Base-by-base conservation (phyloP, 2,329 filamentous ascomycete genomes). In the Paecilomyces dactylethromorphus region DNA sequence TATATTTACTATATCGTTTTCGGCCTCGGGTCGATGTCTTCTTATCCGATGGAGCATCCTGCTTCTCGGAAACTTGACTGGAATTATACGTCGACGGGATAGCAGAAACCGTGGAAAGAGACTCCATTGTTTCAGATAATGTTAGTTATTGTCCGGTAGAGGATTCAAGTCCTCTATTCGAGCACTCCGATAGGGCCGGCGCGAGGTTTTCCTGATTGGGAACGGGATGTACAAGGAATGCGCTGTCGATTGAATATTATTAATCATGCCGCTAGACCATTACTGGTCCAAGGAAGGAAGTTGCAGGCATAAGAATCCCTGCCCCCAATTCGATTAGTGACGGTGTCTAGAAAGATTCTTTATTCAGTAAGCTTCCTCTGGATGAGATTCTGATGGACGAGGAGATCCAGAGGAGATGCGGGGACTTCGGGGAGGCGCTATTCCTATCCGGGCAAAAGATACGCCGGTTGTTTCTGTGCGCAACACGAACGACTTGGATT, bases 11-110 rank as follows among this genome's bases (percentile, higher is more conserved):
- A 8, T 45, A 18, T 21, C 39, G 18, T 21, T 45, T 45, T 8
- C 39, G 39, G 3, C 39, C 66, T 57, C 62, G 63, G 56, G 67
- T 66, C 57, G 58, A 58, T 54, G 66, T 66, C 53, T 66, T 69
- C 21, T 26, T 53, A 21, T n/a, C 35, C 3, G 21, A 35, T 8
- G 35, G 58, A n/a, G 58, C 31, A 18, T 35, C 45, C 15, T 52
- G 18, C 39, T 45, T 45, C 53, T 51, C 26, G 3, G 56, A 24
- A 18, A 24, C 18, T 53, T 45, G 18, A 11, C 31, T 18, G 7
- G 52, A 11, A 13, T 21, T 32, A 31, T 21, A 54, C 29, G 33
- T 56, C n/a, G 51, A 39, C 18, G 8, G 39, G n/a, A 45, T 15
- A 2, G 1, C 15, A 18, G n/a, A 18, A 45, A 18, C 10, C 39